These are phyloP conservation scores for Climacium dendroides DNA, from an alignment of 225 moss, liverwort and hornwort genomes.

Conservation along the genomic window DNA sequence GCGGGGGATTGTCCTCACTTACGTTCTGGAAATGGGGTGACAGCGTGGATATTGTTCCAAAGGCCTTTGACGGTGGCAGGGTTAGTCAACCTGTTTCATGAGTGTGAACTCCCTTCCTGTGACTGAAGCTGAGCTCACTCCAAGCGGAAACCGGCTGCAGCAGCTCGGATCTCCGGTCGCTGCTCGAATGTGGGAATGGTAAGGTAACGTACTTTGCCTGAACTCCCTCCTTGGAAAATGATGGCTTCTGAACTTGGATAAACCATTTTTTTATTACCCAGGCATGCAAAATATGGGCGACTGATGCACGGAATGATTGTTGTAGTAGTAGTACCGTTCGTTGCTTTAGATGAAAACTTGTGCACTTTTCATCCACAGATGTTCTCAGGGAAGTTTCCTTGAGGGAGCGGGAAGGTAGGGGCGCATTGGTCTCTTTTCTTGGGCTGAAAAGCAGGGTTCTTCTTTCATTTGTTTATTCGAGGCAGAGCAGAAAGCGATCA, in stretches of 20 bases:
- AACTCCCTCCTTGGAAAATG: not conserved
- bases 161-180: not conserved
- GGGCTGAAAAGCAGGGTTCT: not conserved
- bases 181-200: not conserved
- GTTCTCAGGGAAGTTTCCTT: not conserved
- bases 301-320: not conserved
- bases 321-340: not conserved
- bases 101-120: not conserved
- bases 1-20: no score
- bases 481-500: no score
- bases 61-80: not conserved
- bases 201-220: not conserved
- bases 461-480: no score
- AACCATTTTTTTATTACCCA: not conserved
- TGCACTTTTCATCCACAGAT: not conserved
- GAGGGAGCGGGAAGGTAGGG: not conserved
- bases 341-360: not conserved
- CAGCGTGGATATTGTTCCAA: not conserved
- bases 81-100: not conserved
- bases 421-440: not conserved
- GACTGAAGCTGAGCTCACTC: not conserved
- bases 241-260: not conserved
- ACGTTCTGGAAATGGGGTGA: not conserved
- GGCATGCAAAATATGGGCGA: not conserved
- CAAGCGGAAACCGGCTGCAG: not conserved